Conservation (phyloP, 768 basidiomycete species). For the Pluteus cervinus region DNA sequence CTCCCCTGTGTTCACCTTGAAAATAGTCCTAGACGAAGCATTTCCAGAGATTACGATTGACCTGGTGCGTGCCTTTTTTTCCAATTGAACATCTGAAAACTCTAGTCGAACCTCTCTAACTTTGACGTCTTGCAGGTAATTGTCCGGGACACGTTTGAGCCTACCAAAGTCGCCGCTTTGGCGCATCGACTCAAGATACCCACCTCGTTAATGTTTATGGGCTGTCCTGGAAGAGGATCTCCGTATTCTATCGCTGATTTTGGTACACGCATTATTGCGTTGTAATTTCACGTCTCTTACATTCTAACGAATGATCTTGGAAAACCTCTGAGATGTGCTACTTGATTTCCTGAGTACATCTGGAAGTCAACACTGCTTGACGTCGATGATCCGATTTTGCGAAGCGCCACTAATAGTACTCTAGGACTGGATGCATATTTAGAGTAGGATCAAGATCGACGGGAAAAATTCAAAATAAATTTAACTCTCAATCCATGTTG, state of each 20-base stretch:
- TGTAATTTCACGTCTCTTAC: too few relatives aligned
- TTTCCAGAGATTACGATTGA: slow-evolving; percentile 64
- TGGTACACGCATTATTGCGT: slow-evolving; percentile 49
- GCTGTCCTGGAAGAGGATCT: slow-evolving; percentile 46
- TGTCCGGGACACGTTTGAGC: slow-evolving; percentile 37
- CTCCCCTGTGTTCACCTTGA: background rate
- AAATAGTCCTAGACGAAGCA: slow-evolving; percentile 49
- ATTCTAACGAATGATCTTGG: too few relatives aligned
- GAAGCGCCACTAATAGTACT: too few relatives aligned
- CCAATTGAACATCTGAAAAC: background rate
- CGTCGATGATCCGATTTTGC: too few relatives aligned
- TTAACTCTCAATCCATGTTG: too few relatives aligned
- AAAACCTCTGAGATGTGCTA: too few relatives aligned
- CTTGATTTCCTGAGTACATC: too few relatives aligned
- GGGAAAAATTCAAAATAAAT: too few relatives aligned
- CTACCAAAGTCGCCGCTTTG: slow-evolving; percentile 40
- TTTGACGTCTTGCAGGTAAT: slow-evolving; percentile 29
- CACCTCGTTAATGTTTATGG: slow-evolving; percentile 56
- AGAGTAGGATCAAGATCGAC: too few relatives aligned
- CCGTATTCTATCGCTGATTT: slow-evolving; percentile 39
- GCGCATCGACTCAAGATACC: slow-evolving; percentile 43
- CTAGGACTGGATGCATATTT: too few relatives aligned
- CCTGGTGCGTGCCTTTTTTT: slow-evolving; percentile 31
- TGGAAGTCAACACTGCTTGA: too few relatives aligned
- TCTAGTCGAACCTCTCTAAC: background rate